Conservation (phyloP, 2,329 filamentous ascomycete species). For the Coleophoma crateriformis region DNA sequence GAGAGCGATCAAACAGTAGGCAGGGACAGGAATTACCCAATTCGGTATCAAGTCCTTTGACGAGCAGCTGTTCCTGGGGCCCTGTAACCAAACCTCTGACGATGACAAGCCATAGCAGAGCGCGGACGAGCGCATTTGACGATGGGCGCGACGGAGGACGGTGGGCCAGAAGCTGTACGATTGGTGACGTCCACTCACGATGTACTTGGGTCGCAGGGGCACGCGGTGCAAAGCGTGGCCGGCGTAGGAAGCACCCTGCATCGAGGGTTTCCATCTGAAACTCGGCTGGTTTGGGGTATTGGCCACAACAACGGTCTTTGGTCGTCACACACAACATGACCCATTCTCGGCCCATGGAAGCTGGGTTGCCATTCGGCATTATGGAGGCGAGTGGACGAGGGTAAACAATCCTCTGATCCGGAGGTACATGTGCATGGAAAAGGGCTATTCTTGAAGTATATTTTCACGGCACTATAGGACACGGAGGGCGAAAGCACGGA, state of each 20-base stretch:
- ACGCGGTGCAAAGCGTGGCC: not conserved
- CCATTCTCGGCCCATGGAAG: too few relatives aligned
- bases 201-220: not conserved
- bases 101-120: constrained; percentile 10
- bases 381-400: too few relatives aligned
- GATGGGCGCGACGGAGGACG: too few relatives aligned
- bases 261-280: not conserved
- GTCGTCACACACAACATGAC: too few relatives aligned
- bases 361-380: too few relatives aligned
- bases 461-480: too few relatives aligned
- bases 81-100: constrained; percentile 21
- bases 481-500: too few relatives aligned
- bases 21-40: constrained; percentile 8
- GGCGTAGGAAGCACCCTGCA: not conserved
- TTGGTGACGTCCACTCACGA: not conserved
- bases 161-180: not conserved
- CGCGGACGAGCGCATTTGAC: constrained; percentile 8
- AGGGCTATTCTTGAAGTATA: too few relatives aligned
- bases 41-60: constrained; percentile 5
- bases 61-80: constrained; percentile 1
- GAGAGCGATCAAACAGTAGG: constrained; percentile 6
- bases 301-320: not conserved
- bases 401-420: too few relatives aligned
- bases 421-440: too few relatives aligned
- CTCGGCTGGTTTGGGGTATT: not conserved